A percentile compares a stretch with the other conserved stretches of the same genome.
Evolutionary conservation across 345 rosid genomes (phyloP).

Genomic region (Eucalyptus curtisii): DNA sequence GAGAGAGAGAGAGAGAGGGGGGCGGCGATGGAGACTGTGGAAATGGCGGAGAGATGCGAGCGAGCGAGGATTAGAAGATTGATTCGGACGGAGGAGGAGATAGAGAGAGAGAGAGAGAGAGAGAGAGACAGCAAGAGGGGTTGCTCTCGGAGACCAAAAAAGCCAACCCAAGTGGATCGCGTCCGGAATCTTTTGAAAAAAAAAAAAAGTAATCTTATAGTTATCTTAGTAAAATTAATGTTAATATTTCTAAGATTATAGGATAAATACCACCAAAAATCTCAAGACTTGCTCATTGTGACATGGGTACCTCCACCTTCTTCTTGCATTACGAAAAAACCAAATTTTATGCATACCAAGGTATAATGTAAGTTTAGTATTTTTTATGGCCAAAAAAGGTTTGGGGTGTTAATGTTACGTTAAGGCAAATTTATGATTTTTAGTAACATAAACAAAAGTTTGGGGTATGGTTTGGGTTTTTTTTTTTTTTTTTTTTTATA

Average conservation of each 20-base stretch:
- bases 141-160: background rate
- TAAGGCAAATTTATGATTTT: no score
- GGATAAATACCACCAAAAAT: no score
- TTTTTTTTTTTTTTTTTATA: no score
- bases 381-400: no score
- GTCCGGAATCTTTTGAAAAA: background rate
- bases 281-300: no score
- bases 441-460: no score
- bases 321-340: no score
- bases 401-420: accelerated
- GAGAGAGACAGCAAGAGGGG: no score
- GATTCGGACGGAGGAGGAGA: background rate
- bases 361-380: accelerated
- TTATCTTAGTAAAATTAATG: background rate
- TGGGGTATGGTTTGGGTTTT: no score
- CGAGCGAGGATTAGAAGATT: background rate
- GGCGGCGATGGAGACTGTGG: background rate
- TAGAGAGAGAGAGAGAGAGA: background rate
- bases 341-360: no score
- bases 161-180: background rate
- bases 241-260: background rate
- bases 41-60: background rate
- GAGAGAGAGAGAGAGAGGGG: background rate
- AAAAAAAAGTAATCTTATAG: background rate
- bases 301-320: background rate